Base-by-base conservation (phyloP, 805 yeast genomes). In the Metschnikowia baotianmanensis region DNA sequence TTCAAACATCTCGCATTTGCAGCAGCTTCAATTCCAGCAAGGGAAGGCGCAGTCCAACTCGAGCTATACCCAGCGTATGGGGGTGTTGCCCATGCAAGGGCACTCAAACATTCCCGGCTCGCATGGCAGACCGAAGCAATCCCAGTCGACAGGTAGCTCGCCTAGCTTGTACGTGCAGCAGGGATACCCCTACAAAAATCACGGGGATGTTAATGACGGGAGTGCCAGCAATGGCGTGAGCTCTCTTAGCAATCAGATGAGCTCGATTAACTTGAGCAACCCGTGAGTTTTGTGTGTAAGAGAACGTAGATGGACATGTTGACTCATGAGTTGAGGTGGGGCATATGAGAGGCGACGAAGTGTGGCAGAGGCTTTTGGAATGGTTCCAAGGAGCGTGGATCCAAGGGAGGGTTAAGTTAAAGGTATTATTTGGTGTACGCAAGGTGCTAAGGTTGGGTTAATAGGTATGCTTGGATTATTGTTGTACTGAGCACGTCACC, bases 231-330 rank as follows among this genome's bases (percentile, higher is more conserved):
- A 15, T 15, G 35, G 38, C 9, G 12, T 40, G 10, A 35, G 21
- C 30, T 45, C 45, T 48, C 50, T 37, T 55, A 53, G 62, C 27
- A 58, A 50, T 41, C 70, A 65, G 37, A 58, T 67, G 44, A 62
- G 62, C 46, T 57, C 69, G 21, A 46, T 49, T 48, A 46, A 45
- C 31, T 49, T 49, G 40, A 38, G 42, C 32, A 48, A 40, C 26
- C 23, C 27, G 9, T 38, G 31, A 37, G 12, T 23, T n/a, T n/a
- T n/a, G n/a, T n/a, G n/a, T n/a, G n/a, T n/a, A n/a, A n/a, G n/a
- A 23, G 25, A 23, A 10, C 25, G 12, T 10, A 23, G 25, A 23
- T 12, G 25, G 12, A 23, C 4, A 12, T 3, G 12, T 23, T 23
- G 25, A n/a, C n/a, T n/a, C n/a, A n/a, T n/a, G n/a, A n/a, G n/a